Evolutionary conservation across 495 filamentous ascomycete species (phyloP), one percentile per base, ranked within the genome.

Genomic region (Lasiosphaeriaceae sp.): DNA sequence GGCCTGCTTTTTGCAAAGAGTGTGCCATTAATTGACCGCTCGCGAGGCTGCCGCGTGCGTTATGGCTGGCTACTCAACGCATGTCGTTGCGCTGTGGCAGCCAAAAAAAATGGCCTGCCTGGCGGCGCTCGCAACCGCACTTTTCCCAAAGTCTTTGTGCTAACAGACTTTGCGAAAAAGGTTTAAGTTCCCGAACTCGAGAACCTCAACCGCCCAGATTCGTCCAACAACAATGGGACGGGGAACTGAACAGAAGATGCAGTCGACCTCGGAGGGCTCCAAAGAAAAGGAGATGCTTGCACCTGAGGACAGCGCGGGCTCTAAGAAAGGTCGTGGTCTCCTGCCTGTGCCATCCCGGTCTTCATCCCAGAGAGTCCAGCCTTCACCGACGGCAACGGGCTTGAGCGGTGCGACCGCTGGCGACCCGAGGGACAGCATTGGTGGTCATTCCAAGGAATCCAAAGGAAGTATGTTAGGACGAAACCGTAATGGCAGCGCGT

Each of bases 401-500:
- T 67, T 86, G 60, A 86, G 81, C 59, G 87, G 88, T 48, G 83
- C 82, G 47, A 83, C 82, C 37, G 80, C 79, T 34, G 82, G 78
- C 58, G 85, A 89, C 63, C 80, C 74, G 54, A 67, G 74, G 67
- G 81, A 84, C 62, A 86, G 81, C 71, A 79, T 85, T 67, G 75
- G 81, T 69, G 72, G 80, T 57, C 75, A 79, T 65, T 74, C 81
- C 65, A 75, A 78, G 77, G 74, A 80, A 70, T 78, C 90, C 48
- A 89, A 84, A 71, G 79, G 82, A 57, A 92, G 87, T 71, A 82
- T 90, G 57, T 77, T 86, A 31, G 85, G 80, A 54, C 77, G 80
- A 63, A 79, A 83, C 62, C 80, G 86, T 58, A 86, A 88, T 71
- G 83, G 84, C 48, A 92, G 86, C 72, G 81, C 83, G 57, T 80